These are phyloP conservation scores for Ustilago loliicola DNA, from an alignment of 1,284 basidiomycete species.

Conservation along the genomic window DNA sequence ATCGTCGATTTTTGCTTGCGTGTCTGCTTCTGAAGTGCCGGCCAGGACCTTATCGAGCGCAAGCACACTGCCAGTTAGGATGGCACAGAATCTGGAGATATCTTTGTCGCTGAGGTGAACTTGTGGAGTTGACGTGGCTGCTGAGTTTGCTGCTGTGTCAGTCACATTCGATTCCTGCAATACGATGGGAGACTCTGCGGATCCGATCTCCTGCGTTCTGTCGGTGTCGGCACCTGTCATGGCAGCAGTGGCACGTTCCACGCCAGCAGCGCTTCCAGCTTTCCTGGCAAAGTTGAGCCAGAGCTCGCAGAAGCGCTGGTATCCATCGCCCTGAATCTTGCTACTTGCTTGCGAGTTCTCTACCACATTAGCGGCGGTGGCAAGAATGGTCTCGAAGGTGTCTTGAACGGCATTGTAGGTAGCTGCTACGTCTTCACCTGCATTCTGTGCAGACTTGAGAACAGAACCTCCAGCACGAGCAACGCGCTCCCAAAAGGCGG, in stretches of 20 bases:
- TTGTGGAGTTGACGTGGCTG: neutral
- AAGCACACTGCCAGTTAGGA: conserved; percentile 34
- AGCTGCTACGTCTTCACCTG: conserved; percentile 20
- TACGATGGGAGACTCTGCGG: neutral
- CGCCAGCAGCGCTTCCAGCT: conserved; percentile 33
- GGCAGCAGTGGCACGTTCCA: conserved; percentile 40
- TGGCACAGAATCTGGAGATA: conserved; percentile 29
- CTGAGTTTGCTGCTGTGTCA: neutral
- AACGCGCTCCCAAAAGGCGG: conserved; percentile 59
- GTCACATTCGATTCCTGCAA: neutral
- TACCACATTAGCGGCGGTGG: conserved; percentile 24
- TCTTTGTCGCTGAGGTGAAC: conserved; percentile 20
- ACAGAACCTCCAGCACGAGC: conserved; percentile 42
- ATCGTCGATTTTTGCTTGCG: conserved; percentile 33
- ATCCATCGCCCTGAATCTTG: conserved; percentile 36
- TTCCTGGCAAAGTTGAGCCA: conserved; percentile 53
- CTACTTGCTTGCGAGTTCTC: conserved; percentile 16
- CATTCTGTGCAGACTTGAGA: conserved; percentile 29
- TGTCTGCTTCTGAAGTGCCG: conserved; percentile 20
- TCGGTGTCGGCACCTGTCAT: conserved; percentile 9
- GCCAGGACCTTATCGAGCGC: conserved; percentile 42
- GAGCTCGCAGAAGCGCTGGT: conserved; percentile 49
- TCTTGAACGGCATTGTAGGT: conserved; percentile 40
- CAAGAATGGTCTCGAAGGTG: conserved; percentile 38
- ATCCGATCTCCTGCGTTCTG: neutral